phyloP scores from a whole-genome alignment of 306 rosid species.

The Oxytropis ochrocephala region DNA sequence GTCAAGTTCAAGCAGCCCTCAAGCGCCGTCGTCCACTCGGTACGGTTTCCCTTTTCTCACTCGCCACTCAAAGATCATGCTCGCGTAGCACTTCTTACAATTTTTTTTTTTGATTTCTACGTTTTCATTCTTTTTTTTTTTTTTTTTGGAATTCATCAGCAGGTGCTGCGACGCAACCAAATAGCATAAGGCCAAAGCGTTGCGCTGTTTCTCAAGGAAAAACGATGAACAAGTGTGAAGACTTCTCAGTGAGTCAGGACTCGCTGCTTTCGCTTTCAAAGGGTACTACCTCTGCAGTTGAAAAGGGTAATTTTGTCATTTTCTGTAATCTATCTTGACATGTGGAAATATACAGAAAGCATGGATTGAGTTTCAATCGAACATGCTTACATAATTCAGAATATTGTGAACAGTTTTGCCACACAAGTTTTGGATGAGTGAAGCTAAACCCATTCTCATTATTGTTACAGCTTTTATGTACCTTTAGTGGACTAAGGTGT shows the following conservation, averaged over 20 bases:
- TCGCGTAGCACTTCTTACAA: background rate
- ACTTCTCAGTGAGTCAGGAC: background rate
- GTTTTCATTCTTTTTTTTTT: background rate
- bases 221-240: background rate
- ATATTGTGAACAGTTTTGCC: background rate
- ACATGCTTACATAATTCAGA: background rate
- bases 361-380: background rate
- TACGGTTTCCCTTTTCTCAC: background rate
- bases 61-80: background rate
- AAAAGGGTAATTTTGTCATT: background rate
- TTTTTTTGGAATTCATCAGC: background rate
- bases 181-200: conserved; percentile 42
- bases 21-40: conserved; percentile 29
- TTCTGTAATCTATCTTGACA: background rate
- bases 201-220: conserved; percentile 38
- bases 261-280: background rate
- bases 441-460: background rate
- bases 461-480: background rate
- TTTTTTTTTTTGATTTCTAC: background rate
- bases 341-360: background rate
- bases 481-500: background rate
- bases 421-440: background rate
- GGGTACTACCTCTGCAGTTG: background rate
- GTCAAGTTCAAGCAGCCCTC: conserved; percentile 24
- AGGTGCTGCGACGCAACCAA: conserved; percentile 37